Evolutionary conservation across 2,329 filamentous ascomycete genomes (phyloP), one percentile per base, ranked within the genome.

Genomic region (Paecilomyces sp.): DNA sequence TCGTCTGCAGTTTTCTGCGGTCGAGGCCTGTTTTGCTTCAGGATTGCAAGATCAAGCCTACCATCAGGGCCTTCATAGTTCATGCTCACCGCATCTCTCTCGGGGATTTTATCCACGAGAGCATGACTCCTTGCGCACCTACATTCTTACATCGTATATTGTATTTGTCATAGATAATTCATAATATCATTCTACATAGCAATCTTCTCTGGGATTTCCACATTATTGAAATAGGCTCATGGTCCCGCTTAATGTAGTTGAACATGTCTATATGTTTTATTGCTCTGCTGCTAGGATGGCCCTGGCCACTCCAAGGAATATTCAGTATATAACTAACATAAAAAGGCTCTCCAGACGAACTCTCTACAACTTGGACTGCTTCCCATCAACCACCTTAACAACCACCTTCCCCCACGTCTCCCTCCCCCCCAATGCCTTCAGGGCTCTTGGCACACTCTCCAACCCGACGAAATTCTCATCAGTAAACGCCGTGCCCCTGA

Each of bases 401-500:
- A 97, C 91, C 0, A 97, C 93, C 81, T 97, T 97, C 0, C 93
- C 93, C 93, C 93, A 97, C 1, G 92, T 96, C 56, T 89, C 90
- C 61, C 93, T 81, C 1, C 85, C 85, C 1, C 91, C 92, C 58
- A 97, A 76, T 2, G 89, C 89, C 67, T 88, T 81, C 68, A 97
- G 74, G 0, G 92, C 92, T 62, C 84, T 84, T 0, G 89, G 88
- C 30, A 97, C 83, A 60, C 81, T 87, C 67, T 96, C 91, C 58
- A 97, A 75, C 0, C 93, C 93, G 13, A 89, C 85, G 75, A 92
- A 97, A 68, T 88, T 86, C 74, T 87, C 84, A 70, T 96, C 92
- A 1, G 84, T 87, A 71, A 91, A 97, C 61, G 89, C 88, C 0
- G 92, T 97, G 0, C 90, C 89, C 67, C 78, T 85, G 68, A 96